Evolutionary conservation across 345 rosid genomes (phyloP).

Genomic region (Cardiospermum halicacabum): DNA sequence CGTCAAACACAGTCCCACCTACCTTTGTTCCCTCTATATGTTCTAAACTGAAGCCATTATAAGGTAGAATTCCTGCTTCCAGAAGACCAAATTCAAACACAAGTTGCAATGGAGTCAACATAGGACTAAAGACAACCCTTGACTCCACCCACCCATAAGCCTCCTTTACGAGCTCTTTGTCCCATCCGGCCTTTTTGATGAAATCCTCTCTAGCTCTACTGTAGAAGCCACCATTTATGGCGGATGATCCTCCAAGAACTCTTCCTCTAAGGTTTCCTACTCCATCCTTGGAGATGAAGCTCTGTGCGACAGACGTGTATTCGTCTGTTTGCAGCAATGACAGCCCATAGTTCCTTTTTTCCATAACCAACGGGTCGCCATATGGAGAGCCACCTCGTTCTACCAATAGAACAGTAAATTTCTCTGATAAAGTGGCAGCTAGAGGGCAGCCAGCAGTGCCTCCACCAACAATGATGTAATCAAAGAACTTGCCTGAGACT

Average conservation of each 20-base stretch:
- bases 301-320: slow-evolving; percentile 53
- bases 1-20: slow-evolving; percentile 62
- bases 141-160: slow-evolving; percentile 77
- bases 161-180: slow-evolving; percentile 46
- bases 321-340: slow-evolving; percentile 53
- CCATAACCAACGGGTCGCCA: slow-evolving; percentile 46
- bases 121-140: slow-evolving; percentile 49
- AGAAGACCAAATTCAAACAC: slow-evolving; percentile 58
- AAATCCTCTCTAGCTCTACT: slow-evolving; percentile 61
- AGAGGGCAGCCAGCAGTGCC: slow-evolving; percentile 73
- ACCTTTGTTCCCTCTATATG: slow-evolving; percentile 74
- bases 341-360: slow-evolving; percentile 42
- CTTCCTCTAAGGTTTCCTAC: slow-evolving; percentile 46
- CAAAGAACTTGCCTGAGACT: slow-evolving; percentile 62
- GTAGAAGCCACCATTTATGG: slow-evolving; percentile 70
- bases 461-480: slow-evolving; percentile 64
- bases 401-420: slow-evolving; percentile 53
- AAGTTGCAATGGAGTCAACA: slow-evolving; percentile 63
- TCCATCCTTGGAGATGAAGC: slow-evolving; percentile 55
- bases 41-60: slow-evolving; percentile 58
- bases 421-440: slow-evolving; percentile 60
- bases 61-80: slow-evolving; percentile 68
- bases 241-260: slow-evolving; percentile 67
- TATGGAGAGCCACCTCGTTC: slow-evolving; percentile 68
- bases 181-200: slow-evolving; percentile 54